Conservation (phyloP, 2,329 filamentous ascomycete genomes). For the Fusarium sp. region DNA sequence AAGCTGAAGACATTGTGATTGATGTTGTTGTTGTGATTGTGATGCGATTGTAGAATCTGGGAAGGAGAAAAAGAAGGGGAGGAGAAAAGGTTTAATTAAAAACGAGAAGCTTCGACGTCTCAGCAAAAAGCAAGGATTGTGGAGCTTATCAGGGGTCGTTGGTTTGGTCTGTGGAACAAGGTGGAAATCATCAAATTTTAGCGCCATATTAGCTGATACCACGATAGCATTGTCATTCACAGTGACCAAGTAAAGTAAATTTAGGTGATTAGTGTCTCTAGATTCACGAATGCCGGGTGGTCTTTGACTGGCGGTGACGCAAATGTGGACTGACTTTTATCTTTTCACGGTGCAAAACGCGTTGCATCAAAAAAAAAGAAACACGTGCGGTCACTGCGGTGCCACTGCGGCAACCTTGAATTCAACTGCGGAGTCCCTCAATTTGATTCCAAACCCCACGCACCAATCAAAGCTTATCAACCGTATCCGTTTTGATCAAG, state of each 20-base stretch:
- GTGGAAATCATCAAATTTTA: constrained; percentile 39
- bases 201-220: constrained; percentile 34
- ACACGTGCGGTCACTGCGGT: constrained; percentile 15
- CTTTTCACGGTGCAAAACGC: neutral
- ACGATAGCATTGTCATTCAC: neutral
- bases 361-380: neutral
- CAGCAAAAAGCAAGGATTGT: constrained; percentile 28
- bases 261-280: constrained; percentile 16
- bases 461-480: constrained; percentile 18
- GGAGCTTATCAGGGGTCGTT: constrained; percentile 24
- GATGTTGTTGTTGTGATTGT: neutral
- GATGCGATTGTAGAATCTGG: neutral
- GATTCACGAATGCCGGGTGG: neutral
- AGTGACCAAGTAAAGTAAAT: neutral
- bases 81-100: neutral
- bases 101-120: neutral
- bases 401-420: neutral
- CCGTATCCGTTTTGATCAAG: neutral
- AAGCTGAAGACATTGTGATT: constrained; percentile 57
- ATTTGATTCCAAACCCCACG: constrained; percentile 28
- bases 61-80: neutral
- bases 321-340: constrained; percentile 14
- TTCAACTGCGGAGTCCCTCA: neutral
- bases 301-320: constrained; percentile 18
- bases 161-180: constrained; percentile 23